Percentiles rank a stretch among this genome's conserved stretches.
These are phyloP conservation scores for Cafeteria roenbergensis DNA, from an alignment of 108 stramenopile species.

Conservation along the genomic window DNA sequence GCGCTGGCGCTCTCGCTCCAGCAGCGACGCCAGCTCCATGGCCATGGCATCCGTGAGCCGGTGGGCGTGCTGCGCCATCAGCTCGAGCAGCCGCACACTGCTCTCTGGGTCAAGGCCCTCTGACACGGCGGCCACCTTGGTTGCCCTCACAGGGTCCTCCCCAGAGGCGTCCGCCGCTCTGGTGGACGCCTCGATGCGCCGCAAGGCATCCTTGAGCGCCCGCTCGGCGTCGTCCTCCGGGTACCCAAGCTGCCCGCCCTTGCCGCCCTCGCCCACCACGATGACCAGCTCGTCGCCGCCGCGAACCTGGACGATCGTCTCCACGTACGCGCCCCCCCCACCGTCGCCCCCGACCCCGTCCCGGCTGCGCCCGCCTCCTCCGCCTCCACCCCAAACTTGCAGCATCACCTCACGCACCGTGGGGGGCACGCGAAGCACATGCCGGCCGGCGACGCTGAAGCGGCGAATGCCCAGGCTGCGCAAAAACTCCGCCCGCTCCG, in stretches of 20 bases:
- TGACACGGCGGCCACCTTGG: too few relatives aligned
- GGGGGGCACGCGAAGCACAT: background rate
- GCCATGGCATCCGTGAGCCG: background rate
- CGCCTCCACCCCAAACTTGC: background rate
- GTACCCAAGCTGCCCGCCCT: background rate
- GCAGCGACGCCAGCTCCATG: background rate
- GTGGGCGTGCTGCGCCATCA: too few relatives aligned
- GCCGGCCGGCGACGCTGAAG: background rate
- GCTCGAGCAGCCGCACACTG: too few relatives aligned
- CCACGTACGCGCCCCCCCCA: background rate
- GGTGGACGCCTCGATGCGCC: too few relatives aligned
- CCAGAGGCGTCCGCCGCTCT: background rate
- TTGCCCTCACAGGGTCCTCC: background rate
- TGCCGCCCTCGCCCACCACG: background rate
- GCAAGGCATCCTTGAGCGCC: background rate
- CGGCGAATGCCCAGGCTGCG: background rate
- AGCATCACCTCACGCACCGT: background rate
- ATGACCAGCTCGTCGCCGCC: background rate
- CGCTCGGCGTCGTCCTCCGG: background rate
- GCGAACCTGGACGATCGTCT: background rate
- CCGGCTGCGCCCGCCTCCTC: background rate
- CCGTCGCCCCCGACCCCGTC: background rate
- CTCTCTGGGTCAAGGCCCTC: too few relatives aligned
- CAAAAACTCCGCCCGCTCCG: background rate
- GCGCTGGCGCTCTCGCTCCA: background rate